Conservation (phyloP, 1,284 basidiomycete species). For the Malassezia arunalokei region DNA sequence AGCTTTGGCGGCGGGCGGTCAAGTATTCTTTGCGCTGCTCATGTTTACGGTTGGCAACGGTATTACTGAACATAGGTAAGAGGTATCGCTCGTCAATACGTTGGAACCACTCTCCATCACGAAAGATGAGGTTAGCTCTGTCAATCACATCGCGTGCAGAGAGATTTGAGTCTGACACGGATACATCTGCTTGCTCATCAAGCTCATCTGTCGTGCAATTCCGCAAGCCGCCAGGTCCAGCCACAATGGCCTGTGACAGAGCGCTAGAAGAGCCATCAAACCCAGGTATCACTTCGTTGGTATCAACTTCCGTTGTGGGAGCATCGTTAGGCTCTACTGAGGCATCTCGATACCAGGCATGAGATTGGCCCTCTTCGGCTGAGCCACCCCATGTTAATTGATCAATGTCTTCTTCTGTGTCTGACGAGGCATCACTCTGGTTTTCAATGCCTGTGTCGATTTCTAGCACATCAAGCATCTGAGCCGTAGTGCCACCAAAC, state of each 20-base stretch:
- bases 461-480: conserved; percentile 95
- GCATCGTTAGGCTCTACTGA: neutral
- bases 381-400: neutral
- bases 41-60: conserved; percentile 47
- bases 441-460: conserved; percentile 73
- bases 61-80: conserved; percentile 81
- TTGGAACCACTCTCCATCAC: conserved; percentile 81
- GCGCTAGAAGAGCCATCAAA: neutral
- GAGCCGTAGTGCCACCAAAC: conserved; percentile 88
- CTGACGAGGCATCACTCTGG: conserved; percentile 68
- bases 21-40: conserved; percentile 28
- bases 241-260: conserved; percentile 9
- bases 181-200: neutral
- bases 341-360: conserved; percentile 18
- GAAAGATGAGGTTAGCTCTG: conserved; percentile 43
- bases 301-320: neutral
- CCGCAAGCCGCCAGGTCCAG: conserved; percentile 11
- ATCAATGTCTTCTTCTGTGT: conserved; percentile 15
- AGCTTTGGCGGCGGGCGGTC: conserved; percentile 5
- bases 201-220: conserved; percentile 8
- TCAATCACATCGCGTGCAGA: conserved; percentile 24
- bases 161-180: neutral
- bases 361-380: conserved; percentile 11
- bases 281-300: neutral
- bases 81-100: conserved; percentile 86